Percentiles rank a stretch among this genome's conserved stretches.
These are phyloP conservation scores for Davidsoniella australis DNA, from an alignment of 2,329 filamentous ascomycete species.

Conservation along the genomic window DNA sequence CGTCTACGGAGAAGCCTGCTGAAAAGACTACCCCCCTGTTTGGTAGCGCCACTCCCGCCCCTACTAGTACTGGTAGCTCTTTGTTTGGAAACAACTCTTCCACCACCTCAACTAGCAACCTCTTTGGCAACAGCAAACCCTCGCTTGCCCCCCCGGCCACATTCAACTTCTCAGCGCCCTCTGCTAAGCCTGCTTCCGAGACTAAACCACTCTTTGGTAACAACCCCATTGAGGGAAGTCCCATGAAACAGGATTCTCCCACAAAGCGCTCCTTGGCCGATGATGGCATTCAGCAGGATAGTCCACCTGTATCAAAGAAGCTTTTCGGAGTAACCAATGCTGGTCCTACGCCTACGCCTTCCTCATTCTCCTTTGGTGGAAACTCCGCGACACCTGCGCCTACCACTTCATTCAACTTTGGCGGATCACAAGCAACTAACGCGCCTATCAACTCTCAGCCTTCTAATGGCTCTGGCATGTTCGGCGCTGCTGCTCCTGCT, in stretches of 20 bases:
- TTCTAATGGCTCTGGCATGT: slow-evolving; percentile 17
- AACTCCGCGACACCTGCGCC: slow-evolving; percentile 15
- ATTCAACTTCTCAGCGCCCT: slow-evolving; percentile 5
- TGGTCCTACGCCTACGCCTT: slow-evolving; percentile 4
- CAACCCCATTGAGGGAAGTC: slow-evolving; percentile 24
- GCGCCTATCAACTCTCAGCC: slow-evolving; percentile 7
- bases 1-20: slow-evolving; percentile 1
- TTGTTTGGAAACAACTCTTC: slow-evolving; percentile 5
- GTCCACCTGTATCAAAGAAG: slow-evolving; percentile 14
- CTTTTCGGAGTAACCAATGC: slow-evolving; percentile 10
- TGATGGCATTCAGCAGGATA: slow-evolving; percentile 12
- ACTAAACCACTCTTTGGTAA: slow-evolving; percentile 23
- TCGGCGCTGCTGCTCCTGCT: slow-evolving; percentile 17
- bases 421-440: slow-evolving; percentile 15
- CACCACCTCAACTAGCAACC: slow-evolving; percentile 14
- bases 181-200: slow-evolving; percentile 10
- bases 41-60: slow-evolving; percentile 14
- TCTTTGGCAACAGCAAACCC: slow-evolving; percentile 18
- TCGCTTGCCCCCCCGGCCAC: slow-evolving; percentile 8
- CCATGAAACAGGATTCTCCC: slow-evolving; percentile 25
- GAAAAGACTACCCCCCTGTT: slow-evolving; percentile 19
- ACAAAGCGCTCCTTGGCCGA: slow-evolving; percentile 6
- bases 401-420: slow-evolving; percentile 24
- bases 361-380: slow-evolving; percentile 22
- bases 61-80: not conserved